Evolutionary conservation across 139 green algal species (phyloP), one percentile per base, ranked within the genome.

Genomic region (Coccomyxa sp.): DNA sequence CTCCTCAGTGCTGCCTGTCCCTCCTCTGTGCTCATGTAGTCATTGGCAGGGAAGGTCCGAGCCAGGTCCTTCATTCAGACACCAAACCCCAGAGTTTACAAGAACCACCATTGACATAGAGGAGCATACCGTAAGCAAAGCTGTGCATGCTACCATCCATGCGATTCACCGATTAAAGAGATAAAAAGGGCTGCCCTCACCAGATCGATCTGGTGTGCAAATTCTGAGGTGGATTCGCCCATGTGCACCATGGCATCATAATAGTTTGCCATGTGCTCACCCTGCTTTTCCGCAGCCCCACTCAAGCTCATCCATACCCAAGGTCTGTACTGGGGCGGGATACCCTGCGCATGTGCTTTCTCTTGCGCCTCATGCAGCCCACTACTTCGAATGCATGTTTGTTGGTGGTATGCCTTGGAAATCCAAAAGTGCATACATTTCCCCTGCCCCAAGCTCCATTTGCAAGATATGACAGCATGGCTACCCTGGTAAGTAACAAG

Each of bases 41-140:
- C 60, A 82, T 95, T 92, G 74, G 67, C 68, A 14, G 94, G 92
- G 82, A 95, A 97, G 0, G 94, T 97, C 58, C 94, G 90, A 7
- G 94, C 94, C 77, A 95, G 82, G 82, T 97, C 94, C 92, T 95
- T 86, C 84, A 23, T 68, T 57, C 23, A 18, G 27, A 57, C 38
- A 51, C 25, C 25, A 31, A 21, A 16, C 71, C 14, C 1, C 23
- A 78, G 71, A 78, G n/a, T 11, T 1, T 51, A 21, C 15, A 45
- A 13, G 58, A 14, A 16, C 81, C 18, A 77, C 59, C 28, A 28
- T 63, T 18, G 31, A 7, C 16, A 21, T 3, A 60, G 3, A 31
- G 21, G 3, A 0, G 18, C 30, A 4, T 10, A 67, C 77, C 31
- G 16, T 23, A 81, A 18, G 71, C 27, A 18, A 25, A 77, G 25